Base-by-base conservation (phyloP, 805 yeast genomes). In the Sungouiozyma ichnusensis region DNA sequence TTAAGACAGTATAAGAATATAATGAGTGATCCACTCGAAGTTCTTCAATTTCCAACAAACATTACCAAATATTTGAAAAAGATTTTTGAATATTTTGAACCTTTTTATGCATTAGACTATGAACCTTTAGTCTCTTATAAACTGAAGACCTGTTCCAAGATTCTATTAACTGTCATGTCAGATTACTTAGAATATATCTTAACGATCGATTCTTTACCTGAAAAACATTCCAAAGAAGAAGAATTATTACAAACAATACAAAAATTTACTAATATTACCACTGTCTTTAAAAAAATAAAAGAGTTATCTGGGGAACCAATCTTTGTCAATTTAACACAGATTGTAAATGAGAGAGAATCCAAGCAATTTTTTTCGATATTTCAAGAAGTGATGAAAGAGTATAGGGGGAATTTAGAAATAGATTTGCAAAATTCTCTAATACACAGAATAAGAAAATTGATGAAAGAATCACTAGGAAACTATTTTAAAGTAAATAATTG, bases 31-130 rank as follows among this genome's bases (percentile, higher is more conserved):
- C 44, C 61, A 8, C 32, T 38, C 17, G 49, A 48, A 20, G 40
- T 56, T 29, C 16, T 33, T 7, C 43, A 44, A 32, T 55, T 59
- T n/a, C 55, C 56, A 0, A 43, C 53, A 1, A 67, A 72, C 45
- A 71, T 74, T 3, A 67, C 71, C 43, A 66, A 63, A 9, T 67
- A 77, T 17, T 73, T 77, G 41, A 58, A 57, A 38, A 74, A 74
- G 41, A 65, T 65, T 16, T 63, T 57, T 31, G 46, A 44, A 7
- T 62, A 62, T 33, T 49, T 68, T 37, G 63, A 63, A 42, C 68
- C 71, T 3, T 60, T 65, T 39, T 74, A 53, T 44, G 48, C 51
- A 17, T 35, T 60, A 24, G 41, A 50, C 29, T 47, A 49, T 29
- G 44, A 45, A 4, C 38, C 44, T 2, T 35, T 60, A 13, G 40